Conservation (phyloP, 306 rosid species). For the Vigna unguiculata region DNA sequence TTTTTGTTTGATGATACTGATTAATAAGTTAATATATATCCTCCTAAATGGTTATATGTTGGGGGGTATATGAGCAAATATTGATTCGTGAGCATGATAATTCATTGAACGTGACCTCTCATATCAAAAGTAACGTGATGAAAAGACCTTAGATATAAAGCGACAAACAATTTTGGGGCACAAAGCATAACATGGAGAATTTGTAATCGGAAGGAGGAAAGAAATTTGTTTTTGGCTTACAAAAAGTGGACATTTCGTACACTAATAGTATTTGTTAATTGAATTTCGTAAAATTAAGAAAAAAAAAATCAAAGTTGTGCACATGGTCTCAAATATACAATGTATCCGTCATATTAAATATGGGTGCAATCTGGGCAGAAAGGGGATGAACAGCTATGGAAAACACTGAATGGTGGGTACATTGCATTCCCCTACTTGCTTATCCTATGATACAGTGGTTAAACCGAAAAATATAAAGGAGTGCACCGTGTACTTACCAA, state of each 20-base stretch:
- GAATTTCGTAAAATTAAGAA: neutral
- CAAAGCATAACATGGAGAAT: neutral
- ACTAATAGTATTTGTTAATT: neutral
- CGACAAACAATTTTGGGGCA: neutral
- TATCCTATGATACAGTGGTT: neutral
- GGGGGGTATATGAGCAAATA: neutral
- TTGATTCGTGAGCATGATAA: neutral
- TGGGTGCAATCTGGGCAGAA: neutral
- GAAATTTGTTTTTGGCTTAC: too few relatives aligned
- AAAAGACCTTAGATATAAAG: neutral
- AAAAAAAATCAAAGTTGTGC: neutral
- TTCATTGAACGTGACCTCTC: slow-evolving; percentile 20
- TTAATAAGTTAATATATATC: slow-evolving; percentile 4
- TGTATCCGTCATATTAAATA: neutral
- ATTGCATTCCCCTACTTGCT: neutral
- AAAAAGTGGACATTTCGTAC: neutral
- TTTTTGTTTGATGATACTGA: slow-evolving; percentile 1
- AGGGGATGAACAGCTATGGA: neutral
- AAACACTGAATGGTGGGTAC: slow-evolving; percentile 11
- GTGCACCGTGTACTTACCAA: neutral
- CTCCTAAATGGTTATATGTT: neutral
- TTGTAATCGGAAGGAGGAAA: neutral
- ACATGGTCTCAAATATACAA: neutral
- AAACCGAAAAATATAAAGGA: neutral
- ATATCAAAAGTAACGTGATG: slow-evolving; percentile 8